Evolutionary conservation across 192 early-diverging fungal species (phyloP), one percentile per base, ranked within the genome.

Genomic region (Podila minutissima): DNA sequence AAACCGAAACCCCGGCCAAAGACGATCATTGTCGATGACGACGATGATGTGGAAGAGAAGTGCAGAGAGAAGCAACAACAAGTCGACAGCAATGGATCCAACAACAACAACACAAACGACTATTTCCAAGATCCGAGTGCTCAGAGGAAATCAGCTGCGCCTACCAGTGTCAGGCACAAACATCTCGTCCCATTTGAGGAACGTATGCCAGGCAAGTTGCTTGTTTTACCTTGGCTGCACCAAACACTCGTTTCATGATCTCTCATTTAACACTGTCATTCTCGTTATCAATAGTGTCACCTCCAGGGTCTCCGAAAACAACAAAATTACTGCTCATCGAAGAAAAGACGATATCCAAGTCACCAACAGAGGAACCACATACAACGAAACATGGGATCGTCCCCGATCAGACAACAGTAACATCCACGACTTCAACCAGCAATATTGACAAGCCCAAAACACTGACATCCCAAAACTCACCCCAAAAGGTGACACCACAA

Each of bases 201-300:
- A 6, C 74, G 74, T 10, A 75, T 75, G 74, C 74, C 74, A 69
- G 62, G 74, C 68, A 69, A 53, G 50, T 22, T 10, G 1, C 35
- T 15, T 46, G 13, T 17, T 46, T 15, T 46, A 11, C 41, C 12
- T 46, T 46, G 41, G 15, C 41, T 15, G 11, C 15, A 46, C 41
- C 11, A 15, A 13, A 46, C 4, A 46, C 41, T 17, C 38, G 41
- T 13, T 13, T 37, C 41, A 15, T 17, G 1, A 46, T 46, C 41
- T 46, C 2, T 46, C 15, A 17, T 4, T 8, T 46, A 46, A 46
- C 41, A 46, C 2, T 15, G 12, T 2, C 50, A 55, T 22, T 9
- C 1, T 7, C 24, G 0, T 2, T 10, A 22, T 24, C 20, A 8
- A 26, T 5, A 61, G 59, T 61, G 19, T 61, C 59, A 31, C 59